Percentiles rank a stretch among this genome's conserved stretches.
Evolutionary conservation across 441 rosid genomes (phyloP).

Genomic region (Aleurites moluccanus): DNA sequence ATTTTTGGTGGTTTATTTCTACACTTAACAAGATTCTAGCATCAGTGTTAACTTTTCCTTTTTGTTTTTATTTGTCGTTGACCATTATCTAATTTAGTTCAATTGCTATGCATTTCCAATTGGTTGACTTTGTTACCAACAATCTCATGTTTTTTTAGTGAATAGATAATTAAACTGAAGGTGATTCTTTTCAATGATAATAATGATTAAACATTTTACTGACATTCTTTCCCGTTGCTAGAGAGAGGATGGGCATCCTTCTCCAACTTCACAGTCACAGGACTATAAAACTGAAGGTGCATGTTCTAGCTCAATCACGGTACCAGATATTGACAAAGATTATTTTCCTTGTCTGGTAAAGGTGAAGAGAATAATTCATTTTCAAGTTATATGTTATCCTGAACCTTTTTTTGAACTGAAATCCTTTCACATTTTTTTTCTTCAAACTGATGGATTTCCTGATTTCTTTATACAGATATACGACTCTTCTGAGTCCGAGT

Average conservation of each 20-base stretch:
- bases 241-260: constrained; percentile 65
- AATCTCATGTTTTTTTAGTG: background rate
- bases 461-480: constrained; percentile 55
- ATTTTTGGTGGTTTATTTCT: background rate
- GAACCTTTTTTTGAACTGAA: background rate
- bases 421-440: background rate
- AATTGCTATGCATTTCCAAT: background rate
- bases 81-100: background rate
- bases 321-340: constrained; percentile 32
- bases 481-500: constrained; percentile 74
- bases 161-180: background rate
- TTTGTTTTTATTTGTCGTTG: no score
- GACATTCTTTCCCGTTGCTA: constrained; percentile 29
- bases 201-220: constrained; percentile 3
- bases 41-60: no score
- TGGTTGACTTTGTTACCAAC: background rate
- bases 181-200: background rate
- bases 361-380: constrained; percentile 34
- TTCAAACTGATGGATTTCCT: constrained; percentile 10
- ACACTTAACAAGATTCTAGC: background rate
- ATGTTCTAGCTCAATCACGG: constrained; percentile 26
- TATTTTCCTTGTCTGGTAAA: constrained; percentile 73
- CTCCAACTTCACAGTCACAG: constrained; percentile 40
- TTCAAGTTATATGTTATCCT: background rate
- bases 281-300: constrained; percentile 29